A percentile compares a stretch with the other conserved stretches of the same genome.
Conservation (phyloP, 2,329 filamentous ascomycete species). For the Epichloe coenophiala region DNA sequence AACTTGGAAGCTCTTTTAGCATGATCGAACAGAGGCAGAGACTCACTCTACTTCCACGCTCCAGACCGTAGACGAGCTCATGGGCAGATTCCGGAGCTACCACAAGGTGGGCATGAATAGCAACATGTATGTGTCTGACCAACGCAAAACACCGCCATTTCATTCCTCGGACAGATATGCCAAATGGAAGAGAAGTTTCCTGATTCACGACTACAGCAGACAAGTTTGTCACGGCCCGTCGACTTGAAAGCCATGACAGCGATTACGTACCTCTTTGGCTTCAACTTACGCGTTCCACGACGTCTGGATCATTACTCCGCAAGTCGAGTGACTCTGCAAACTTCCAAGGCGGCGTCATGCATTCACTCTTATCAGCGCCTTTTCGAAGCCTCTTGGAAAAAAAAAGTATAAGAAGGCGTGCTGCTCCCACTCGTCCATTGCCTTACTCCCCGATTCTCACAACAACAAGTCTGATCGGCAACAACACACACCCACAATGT, state of each 20-base stretch:
- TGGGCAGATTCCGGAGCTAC: too few species aligned
- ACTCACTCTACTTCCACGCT: too few species aligned
- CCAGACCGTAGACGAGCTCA: too few species aligned
- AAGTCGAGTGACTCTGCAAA: neutral
- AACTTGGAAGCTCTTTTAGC: too few species aligned
- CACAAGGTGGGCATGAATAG: too few species aligned
- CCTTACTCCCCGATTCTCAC: neutral
- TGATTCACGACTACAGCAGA: neutral
- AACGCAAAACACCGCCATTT: neutral
- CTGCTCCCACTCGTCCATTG: neutral
- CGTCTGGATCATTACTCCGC: constrained; percentile 3
- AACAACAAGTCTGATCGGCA: neutral
- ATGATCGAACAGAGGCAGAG: too few species aligned
- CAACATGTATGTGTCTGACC: too few species aligned
- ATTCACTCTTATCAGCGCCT: neutral
- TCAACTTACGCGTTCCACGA: constrained; percentile 33
- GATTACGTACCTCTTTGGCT: constrained; percentile 26
- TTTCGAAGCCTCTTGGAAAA: too few species aligned
- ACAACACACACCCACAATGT: neutral
- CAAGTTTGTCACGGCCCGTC: neutral
- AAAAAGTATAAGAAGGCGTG: neutral
- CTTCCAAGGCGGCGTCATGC: too few species aligned
- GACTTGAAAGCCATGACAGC: constrained; percentile 23
- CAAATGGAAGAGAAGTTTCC: constrained; percentile 25
- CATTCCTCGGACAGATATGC: too few species aligned